Conservation (phyloP, 2,329 filamentous ascomycete genomes). For the Ceratocystis albifundus region DNA sequence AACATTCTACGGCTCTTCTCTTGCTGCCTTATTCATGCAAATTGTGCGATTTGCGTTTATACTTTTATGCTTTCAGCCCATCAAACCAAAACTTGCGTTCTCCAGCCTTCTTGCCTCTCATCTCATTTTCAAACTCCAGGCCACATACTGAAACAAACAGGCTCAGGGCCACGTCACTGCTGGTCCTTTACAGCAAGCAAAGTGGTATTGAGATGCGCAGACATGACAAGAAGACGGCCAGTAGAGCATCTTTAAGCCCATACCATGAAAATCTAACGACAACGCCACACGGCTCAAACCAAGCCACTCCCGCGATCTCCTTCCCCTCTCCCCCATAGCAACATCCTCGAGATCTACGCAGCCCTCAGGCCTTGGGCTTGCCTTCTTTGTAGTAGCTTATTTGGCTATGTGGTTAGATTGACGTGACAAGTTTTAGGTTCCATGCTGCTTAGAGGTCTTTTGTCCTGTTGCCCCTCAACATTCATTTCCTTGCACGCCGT, state of each 20-base stretch:
- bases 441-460: background rate
- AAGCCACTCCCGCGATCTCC: slow-evolving; percentile 7
- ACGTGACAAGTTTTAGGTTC: background rate
- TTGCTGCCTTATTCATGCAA: background rate
- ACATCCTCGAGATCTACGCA: background rate
- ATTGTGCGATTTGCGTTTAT: background rate
- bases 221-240: background rate
- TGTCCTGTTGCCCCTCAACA: background rate
- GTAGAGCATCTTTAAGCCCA: background rate
- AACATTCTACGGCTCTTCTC: background rate
- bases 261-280: background rate
- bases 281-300: background rate
- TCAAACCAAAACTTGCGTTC: background rate
- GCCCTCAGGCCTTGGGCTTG: background rate
- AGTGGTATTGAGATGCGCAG: background rate
- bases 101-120: background rate
- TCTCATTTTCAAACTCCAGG: background rate
- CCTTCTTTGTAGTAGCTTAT: background rate
- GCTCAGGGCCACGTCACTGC: background rate
- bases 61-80: slow-evolving; percentile 3
- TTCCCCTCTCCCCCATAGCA: background rate
- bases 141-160: background rate
- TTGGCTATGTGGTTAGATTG: background rate
- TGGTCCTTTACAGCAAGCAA: background rate
- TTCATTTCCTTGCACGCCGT: too few relatives aligned